Conservation (phyloP, 2,329 filamentous ascomycete species). For the Ophiostoma fasciatum region DNA sequence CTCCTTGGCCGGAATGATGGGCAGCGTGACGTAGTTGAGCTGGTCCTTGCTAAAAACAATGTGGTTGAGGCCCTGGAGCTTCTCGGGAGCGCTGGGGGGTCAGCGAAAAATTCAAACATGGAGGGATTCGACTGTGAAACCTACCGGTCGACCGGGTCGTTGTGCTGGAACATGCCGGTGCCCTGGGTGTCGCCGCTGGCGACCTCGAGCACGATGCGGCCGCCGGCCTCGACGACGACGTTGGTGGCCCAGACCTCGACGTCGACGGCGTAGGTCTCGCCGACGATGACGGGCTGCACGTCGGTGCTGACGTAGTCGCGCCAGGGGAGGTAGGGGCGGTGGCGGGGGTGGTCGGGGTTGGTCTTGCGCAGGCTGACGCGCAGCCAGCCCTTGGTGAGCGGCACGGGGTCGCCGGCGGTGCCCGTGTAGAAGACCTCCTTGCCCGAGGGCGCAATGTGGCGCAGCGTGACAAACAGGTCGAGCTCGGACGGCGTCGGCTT, state of each 20-base stretch:
- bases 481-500: slow-evolving; percentile 34
- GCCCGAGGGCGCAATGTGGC: slow-evolving; percentile 38
- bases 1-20: slow-evolving; percentile 32
- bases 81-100: slow-evolving; percentile 16
- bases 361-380: slow-evolving; percentile 34
- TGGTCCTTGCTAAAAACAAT: slow-evolving; percentile 34
- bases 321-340: slow-evolving; percentile 39
- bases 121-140: not conserved
- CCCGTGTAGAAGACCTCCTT: slow-evolving; percentile 50
- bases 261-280: slow-evolving; percentile 43
- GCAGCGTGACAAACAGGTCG: slow-evolving; percentile 48
- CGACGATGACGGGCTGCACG: slow-evolving; percentile 35
- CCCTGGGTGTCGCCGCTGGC: slow-evolving; percentile 44
- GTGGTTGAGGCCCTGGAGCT: slow-evolving; percentile 43
- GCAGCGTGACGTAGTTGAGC: slow-evolving; percentile 37
- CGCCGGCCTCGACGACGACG: slow-evolving; percentile 35
- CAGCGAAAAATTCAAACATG: not conserved
- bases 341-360: slow-evolving; percentile 31
- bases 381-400: slow-evolving; percentile 29
- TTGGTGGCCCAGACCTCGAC: slow-evolving; percentile 53
- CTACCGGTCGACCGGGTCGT: slow-evolving; percentile 29
- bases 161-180: slow-evolving; percentile 40
- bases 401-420: slow-evolving; percentile 48
- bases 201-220: slow-evolving; percentile 39
- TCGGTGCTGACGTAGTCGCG: slow-evolving; percentile 44